A percentile compares a stretch with the other conserved stretches of the same genome.
Conservation (phyloP, 108 stramenopile genomes). For the Mediolabrus comicus region DNA sequence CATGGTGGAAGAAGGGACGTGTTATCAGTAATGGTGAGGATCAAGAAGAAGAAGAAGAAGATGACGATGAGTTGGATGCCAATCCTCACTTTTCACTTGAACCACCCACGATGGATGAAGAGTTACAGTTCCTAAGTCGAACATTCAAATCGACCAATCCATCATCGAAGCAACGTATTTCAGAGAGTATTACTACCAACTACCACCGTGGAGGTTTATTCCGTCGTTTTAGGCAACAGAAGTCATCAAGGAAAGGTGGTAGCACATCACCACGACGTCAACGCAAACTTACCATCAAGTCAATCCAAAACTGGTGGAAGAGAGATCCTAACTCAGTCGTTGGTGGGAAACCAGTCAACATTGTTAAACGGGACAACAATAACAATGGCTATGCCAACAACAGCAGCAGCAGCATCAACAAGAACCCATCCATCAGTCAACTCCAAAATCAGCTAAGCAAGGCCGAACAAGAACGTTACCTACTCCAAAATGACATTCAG, state of each 20-base stretch:
- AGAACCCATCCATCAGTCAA: conserved; percentile 10
- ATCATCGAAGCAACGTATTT: conserved; percentile 8
- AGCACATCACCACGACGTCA: conserved; percentile 12
- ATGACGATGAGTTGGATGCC: conserved; percentile 9
- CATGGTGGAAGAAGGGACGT: background rate
- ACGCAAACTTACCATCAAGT: conserved; percentile 21
- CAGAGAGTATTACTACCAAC: conserved; percentile 5
- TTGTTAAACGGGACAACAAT: conserved; percentile 15
- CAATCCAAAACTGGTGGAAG: conserved; percentile 40
- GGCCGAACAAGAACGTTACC: conserved; percentile 35
- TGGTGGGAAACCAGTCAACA: conserved; percentile 1
- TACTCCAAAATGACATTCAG: conserved; percentile 17
- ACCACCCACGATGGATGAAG: conserved; percentile 26
- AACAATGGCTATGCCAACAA: background rate
- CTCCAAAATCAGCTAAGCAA: conserved; percentile 24
- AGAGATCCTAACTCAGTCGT: conserved; percentile 1
- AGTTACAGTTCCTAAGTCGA: conserved; percentile 25
- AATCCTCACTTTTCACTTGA: background rate
- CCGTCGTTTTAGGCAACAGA: background rate
- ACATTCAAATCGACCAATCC: conserved; percentile 33
- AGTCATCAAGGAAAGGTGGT: background rate
- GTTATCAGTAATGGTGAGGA: background rate
- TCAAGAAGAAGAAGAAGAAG: conserved; percentile 3
- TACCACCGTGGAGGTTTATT: background rate
- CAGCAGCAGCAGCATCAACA: conserved; percentile 10